These are phyloP conservation scores for Colletotrichum horii DNA, from an alignment of 2,329 filamentous ascomycete species.

Conservation along the genomic window DNA sequence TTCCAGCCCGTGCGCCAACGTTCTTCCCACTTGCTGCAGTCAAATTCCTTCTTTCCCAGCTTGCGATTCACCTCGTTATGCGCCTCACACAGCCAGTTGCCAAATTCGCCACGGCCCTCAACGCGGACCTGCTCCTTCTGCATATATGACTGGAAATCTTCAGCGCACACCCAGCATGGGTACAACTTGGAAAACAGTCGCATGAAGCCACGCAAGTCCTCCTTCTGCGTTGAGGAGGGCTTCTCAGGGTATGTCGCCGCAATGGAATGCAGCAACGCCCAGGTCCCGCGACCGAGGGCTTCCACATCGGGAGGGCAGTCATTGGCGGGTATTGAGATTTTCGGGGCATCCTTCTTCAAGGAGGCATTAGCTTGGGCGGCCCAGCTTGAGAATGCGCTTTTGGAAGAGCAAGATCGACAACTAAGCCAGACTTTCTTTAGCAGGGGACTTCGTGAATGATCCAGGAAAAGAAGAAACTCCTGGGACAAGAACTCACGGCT, in stretches of 20 bases:
- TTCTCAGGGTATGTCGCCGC: slow-evolving; percentile 81
- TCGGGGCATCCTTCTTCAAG: slow-evolving; percentile 34
- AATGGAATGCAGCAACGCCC: slow-evolving; percentile 93
- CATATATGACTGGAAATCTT: slow-evolving; percentile 88
- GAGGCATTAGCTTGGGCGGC: slow-evolving; percentile 56
- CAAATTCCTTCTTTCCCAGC: slow-evolving; percentile 88
- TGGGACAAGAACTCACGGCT: slow-evolving; percentile 69
- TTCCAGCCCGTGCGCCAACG: slow-evolving; percentile 92
- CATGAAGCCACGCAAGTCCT: slow-evolving; percentile 80
- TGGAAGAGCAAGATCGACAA: slow-evolving; percentile 71
- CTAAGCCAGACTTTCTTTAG: slow-evolving; percentile 42
- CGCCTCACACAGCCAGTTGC: slow-evolving; percentile 82
- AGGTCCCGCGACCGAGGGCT: slow-evolving; percentile 82
- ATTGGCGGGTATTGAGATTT: slow-evolving; percentile 38
- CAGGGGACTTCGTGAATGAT: neutral
- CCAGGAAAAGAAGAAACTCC: neutral
- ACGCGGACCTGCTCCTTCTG: slow-evolving; percentile 69
- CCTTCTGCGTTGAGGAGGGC: slow-evolving; percentile 73
- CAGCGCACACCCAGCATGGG: slow-evolving; percentile 94
- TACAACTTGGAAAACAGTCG: slow-evolving; percentile 84
- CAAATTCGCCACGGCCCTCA: slow-evolving; percentile 71
- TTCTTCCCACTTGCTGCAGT: slow-evolving; percentile 91
- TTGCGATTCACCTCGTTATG: slow-evolving; percentile 90
- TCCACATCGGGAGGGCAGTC: slow-evolving; percentile 95
- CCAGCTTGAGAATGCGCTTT: slow-evolving; percentile 62